A percentile compares a stretch with the other conserved stretches of the same genome.
These are phyloP conservation scores for Cercospora sp. DNA, from an alignment of 2,329 filamentous ascomycete genomes.

Conservation along the genomic window DNA sequence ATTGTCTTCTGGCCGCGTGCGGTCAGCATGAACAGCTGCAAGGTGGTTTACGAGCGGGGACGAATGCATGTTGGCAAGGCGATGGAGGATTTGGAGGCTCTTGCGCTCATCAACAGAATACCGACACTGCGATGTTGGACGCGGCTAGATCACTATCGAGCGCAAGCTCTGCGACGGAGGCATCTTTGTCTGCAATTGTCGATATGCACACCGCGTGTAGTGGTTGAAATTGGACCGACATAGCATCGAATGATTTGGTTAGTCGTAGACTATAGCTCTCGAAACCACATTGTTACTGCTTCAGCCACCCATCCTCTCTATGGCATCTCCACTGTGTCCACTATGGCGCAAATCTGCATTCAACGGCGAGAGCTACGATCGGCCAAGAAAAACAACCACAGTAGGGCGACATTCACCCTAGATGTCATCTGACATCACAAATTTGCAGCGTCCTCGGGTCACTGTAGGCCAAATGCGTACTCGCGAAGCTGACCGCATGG, in stretches of 20 bases:
- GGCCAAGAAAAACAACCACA: conserved; percentile 10
- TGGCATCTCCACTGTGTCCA: conserved; percentile 2
- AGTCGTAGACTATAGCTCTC: background rate
- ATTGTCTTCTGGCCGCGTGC: background rate
- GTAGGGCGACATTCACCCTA: conserved; percentile 4
- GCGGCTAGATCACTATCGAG: conserved; percentile 6
- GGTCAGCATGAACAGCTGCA: background rate
- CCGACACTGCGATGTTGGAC: conserved; percentile 2
- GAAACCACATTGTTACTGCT: background rate
- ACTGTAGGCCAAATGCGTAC: background rate
- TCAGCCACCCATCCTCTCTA: background rate
- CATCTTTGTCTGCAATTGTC: background rate
- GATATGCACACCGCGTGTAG: background rate
- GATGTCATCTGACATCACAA: conserved; percentile 10
- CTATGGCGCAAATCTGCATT: conserved; percentile 5
- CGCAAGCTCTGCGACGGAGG: conserved; percentile 4
- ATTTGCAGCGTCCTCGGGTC: background rate
- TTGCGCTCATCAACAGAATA: background rate
- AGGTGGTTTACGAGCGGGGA: conserved; percentile 8
- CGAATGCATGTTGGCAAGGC: conserved; percentile 9
- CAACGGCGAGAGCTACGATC: background rate
- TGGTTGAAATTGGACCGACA: background rate
- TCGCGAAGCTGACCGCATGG: background rate
- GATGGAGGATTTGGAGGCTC: background rate
- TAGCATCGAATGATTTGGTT: background rate